Conservation (phyloP, 2,329 filamentous ascomycete species). For the Colletotrichum sp. region DNA sequence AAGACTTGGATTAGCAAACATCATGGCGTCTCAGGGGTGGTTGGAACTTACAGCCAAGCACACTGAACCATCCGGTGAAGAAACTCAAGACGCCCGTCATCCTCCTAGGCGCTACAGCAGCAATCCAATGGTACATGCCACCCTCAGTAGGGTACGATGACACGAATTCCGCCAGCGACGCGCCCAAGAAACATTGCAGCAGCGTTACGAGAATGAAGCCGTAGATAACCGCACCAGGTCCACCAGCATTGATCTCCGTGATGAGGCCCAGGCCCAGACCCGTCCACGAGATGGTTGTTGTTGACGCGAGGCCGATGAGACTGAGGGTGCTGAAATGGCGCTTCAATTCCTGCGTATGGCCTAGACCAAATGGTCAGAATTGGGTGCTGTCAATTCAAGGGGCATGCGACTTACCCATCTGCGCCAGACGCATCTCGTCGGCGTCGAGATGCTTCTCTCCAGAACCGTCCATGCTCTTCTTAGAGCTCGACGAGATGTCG, state of each 20-base stretch:
- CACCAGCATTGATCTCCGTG: constrained; percentile 52
- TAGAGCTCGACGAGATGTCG: constrained; percentile 13
- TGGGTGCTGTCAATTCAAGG: background rate
- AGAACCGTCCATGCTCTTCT: constrained; percentile 5
- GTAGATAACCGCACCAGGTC: constrained; percentile 54
- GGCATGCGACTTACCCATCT: constrained; percentile 39
- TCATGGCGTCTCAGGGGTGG: background rate
- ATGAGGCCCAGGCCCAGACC: constrained; percentile 49
- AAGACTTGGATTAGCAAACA: background rate
- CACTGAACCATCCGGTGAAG: constrained; percentile 48
- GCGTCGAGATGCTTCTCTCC: constrained; percentile 28
- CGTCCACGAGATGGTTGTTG: constrained; percentile 56
- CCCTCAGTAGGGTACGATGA: constrained; percentile 53
- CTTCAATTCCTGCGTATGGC: constrained; percentile 53
- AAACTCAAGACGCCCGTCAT: constrained; percentile 47
- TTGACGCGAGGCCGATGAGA: constrained; percentile 52
- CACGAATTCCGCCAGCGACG: constrained; percentile 52
- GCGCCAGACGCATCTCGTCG: constrained; percentile 46
- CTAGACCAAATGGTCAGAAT: constrained; percentile 27
- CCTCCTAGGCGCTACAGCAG: constrained; percentile 46
- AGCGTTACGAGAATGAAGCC: constrained; percentile 53
- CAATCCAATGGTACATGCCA: constrained; percentile 58
- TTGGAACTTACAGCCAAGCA: constrained; percentile 36
- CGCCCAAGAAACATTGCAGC: constrained; percentile 49
- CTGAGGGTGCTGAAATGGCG: constrained; percentile 52